Evolutionary conservation across 768 basidiomycete species (phyloP).

Genomic region (Auricularia heimuer): DNA sequence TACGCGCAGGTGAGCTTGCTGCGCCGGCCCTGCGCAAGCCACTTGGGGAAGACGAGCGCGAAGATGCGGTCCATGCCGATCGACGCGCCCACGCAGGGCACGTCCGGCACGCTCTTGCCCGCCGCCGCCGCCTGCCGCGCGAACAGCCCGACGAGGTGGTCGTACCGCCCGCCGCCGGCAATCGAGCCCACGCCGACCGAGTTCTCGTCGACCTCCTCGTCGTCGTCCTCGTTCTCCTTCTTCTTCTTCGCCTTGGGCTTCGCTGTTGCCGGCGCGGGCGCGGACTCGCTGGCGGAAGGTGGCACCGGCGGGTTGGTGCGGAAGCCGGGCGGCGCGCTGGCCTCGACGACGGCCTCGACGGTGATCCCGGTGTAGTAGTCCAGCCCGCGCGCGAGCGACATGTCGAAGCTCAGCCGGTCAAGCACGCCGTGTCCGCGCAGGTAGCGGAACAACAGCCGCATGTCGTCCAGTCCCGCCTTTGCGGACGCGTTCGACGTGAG

Average conservation of each 20-base stretch:
- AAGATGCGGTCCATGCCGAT: conserved; percentile 93
- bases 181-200: conserved; percentile 96
- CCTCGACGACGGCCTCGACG: conserved; percentile 91
- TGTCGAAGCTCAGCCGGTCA: conserved; percentile 91
- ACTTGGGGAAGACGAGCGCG: conserved; percentile 80
- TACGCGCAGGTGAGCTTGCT: conserved; percentile 91
- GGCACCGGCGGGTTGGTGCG: conserved; percentile 42
- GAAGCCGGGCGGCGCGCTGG: conserved; percentile 85
- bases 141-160: conserved; percentile 90
- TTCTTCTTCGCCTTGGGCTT: conserved; percentile 28
- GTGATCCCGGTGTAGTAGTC: conserved; percentile 99
- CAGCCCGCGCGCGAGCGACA: conserved; percentile 92
- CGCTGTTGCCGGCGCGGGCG: conserved; percentile 19
- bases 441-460: conserved; percentile 74
- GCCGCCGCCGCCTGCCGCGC: conserved; percentile 68
- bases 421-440: conserved; percentile 71
- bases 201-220: conserved; percentile 85
- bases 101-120: conserved; percentile 35
- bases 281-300: conserved; percentile 20
- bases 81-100: conserved; percentile 88
- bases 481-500: conserved; percentile 67
- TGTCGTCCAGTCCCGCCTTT: conserved; percentile 76
- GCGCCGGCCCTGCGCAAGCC: conserved; percentile 67
- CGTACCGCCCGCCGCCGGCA: conserved; percentile 96
- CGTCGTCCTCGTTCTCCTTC: conserved; percentile 27